Percentiles rank a stretch among this genome's conserved stretches.
phyloP scores from a whole-genome alignment of 2,329 filamentous ascomycete genomes.

The Epichloe coenophiala region DNA sequence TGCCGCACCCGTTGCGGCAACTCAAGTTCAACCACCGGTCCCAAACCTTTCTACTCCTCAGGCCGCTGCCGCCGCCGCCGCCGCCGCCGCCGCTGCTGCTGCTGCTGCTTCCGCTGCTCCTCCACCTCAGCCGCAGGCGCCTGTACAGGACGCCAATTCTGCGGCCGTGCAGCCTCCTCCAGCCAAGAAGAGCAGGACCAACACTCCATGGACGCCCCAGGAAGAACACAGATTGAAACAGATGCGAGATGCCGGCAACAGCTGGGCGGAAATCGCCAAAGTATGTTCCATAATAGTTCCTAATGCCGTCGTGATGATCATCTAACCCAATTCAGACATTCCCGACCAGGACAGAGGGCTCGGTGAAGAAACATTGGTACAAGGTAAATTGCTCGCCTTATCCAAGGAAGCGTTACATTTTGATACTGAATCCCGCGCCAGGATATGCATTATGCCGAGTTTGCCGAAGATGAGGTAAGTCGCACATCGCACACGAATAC shows the following conservation, averaged over 20 bases:
- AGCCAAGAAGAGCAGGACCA: conserved; percentile 90
- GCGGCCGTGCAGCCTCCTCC: conserved; percentile 33
- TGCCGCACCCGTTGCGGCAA: conserved; percentile 19
- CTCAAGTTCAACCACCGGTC: conserved; percentile 19
- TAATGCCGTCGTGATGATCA: neutral
- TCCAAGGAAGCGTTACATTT: neutral
- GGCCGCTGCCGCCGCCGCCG: conserved; percentile 4
- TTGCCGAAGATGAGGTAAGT: conserved; percentile 84
- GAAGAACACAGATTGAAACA: conserved; percentile 87
- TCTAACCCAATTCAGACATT: conserved; percentile 52
- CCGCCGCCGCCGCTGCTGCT: no score
- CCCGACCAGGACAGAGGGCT: conserved; percentile 84
- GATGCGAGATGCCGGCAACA: conserved; percentile 85
- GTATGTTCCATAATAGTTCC: conserved; percentile 41
- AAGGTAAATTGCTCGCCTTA: conserved; percentile 48
- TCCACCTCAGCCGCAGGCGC: conserved; percentile 14
- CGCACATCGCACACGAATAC: neutral
- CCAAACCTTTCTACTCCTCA: conserved; percentile 19
- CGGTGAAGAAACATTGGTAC: conserved; percentile 99
- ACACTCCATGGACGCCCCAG: conserved; percentile 92
- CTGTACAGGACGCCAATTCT: conserved; percentile 19
- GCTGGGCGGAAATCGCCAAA: conserved; percentile 98
- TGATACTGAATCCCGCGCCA: conserved; percentile 18
- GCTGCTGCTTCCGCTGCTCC: conserved; percentile 3
- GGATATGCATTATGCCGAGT: conserved; percentile 99